Evolutionary conservation across 2,329 filamentous ascomycete species (phyloP), one percentile per base, ranked within the genome.

Genomic region (Didymella lethalis): DNA sequence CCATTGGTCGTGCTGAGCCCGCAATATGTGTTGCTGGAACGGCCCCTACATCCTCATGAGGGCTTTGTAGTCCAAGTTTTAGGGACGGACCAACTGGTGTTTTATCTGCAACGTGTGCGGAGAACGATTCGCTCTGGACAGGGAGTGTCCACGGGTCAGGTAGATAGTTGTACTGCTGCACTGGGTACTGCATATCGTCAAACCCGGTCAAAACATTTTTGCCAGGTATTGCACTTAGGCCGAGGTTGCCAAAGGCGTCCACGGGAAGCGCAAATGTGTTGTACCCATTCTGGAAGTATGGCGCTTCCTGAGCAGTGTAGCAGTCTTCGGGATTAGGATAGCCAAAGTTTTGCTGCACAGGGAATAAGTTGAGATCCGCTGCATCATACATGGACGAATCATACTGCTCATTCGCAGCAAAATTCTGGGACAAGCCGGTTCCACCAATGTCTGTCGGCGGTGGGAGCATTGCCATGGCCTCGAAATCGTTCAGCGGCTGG

Each of bases 261-360:
- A 8, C 34, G 6, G 48, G 18, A 29, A 44, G 43, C 16, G 29
- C 23, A 7, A 52, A 7, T 4, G 20, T 4, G 25, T 20, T 18
- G 12, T 48, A 52, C 3, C 3, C 25, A 20, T 50, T 28, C 8
- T 46, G 25, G 34, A 59, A 59, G 25, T 54, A 59, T 7, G 56
- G 56, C 6, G 26, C 23, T 23, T 46, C 28, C 5, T 50, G 47
- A 51, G 50, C n/a, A 7, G 32, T 34, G 12, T 54, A 51, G 47
- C 54, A 59, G 40, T n/a, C n/a, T 18, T 47, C 46, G 3, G 56
- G 56, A 18, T 54, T 40, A 34, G 50, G 32, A 18, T 59, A 54
- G 4, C 36, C 12, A 23, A 34, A 50, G 12, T 14, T 14, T 8
- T 49, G 56, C 20, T 47, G 20, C 16, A 28, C 43, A 43, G 48